Base-by-base conservation (phyloP, 1,284 basidiomycete genomes). In the Cronartium quercuum region DNA sequence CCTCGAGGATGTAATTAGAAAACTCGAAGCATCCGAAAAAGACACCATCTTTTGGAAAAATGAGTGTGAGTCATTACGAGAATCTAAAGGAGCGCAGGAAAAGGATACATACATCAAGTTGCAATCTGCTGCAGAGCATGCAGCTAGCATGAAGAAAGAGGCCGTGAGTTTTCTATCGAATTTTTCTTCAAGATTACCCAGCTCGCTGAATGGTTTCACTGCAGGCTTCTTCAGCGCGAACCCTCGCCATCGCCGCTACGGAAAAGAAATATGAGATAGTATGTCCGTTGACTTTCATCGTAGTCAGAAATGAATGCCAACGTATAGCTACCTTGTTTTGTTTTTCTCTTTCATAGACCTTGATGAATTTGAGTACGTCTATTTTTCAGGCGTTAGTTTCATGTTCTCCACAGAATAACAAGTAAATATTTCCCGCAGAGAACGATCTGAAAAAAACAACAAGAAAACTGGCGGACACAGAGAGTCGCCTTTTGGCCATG, bases 211-310 rank as follows among this genome's bases (percentile, higher is more conserved):
- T n/a, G 15, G 57, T 51, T 64, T 35, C 29, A 38, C 51, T 18
- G 10, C 10, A 71, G 68, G 68, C 61, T 29, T 71, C 44, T 47
- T 24, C 12, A 7, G 68, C 68, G 15, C 44, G 68, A 37, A 44
- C 44, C 15, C 64, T 63, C 35, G 68, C 44, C 40, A 63, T 71
- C 6, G 68, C 41, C 13, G 40, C 68, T 64, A 38, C 62, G 21
- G 61, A 71, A 47, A 60, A 51, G 15, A 71, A 71, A 61, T 71
- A 71, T 62, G 68, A 71, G 41, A 35, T 62, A 41, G 68, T 71
- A 24, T 51, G 34, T 44, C 12, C 3, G 5, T 64, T 6, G 34
- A 47, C 5, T 40, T 71, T 6, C 1, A 29, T 21, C 4, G 29
- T 42, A 1, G 29, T 21, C 2, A 29, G 15, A 35, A 21, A 3